A percentile compares a stretch with the other conserved stretches of the same genome.
phyloP scores from a whole-genome alignment of 805 yeast species.

The Lachancea fermentati region DNA sequence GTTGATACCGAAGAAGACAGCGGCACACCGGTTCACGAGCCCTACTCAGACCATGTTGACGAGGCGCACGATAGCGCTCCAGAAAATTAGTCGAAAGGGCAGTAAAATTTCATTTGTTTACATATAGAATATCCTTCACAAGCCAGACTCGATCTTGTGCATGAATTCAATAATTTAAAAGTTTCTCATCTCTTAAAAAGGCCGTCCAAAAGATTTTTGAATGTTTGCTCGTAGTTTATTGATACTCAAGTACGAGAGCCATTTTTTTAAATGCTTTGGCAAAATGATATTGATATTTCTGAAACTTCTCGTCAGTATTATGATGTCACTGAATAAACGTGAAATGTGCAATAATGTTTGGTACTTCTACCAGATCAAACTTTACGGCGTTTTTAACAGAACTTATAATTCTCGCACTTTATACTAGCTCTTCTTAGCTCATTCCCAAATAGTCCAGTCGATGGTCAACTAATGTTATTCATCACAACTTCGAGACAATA shows the following conservation, averaged over 20 bases:
- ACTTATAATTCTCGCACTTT: no score
- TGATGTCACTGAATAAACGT: not conserved
- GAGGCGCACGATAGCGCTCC: not conserved
- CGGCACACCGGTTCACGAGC: constrained; percentile 8
- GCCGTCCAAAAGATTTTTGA: no score
- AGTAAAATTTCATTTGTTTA: not conserved
- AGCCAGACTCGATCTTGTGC: no score
- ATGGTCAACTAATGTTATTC: constrained; percentile 25
- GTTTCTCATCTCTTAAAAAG: no score
- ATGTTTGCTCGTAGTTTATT: no score
- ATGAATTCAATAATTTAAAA: no score
- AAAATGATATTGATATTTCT: no score
- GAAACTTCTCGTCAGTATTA: no score
- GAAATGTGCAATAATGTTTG: constrained; percentile 16
- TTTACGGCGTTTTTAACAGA: constrained; percentile 18
- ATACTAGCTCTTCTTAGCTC: constrained; percentile 14
- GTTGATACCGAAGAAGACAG: constrained; percentile 31
- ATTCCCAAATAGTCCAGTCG: constrained; percentile 18
- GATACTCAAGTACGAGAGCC: no score
- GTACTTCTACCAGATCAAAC: constrained; percentile 20
- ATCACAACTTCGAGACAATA: constrained; percentile 37
- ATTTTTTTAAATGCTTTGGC: no score
- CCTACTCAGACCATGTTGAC: constrained; percentile 14
- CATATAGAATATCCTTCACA: not conserved
- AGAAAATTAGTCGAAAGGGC: not conserved